phyloP scores from a whole-genome alignment of 805 yeast species.

The Candida oleophila region DNA sequence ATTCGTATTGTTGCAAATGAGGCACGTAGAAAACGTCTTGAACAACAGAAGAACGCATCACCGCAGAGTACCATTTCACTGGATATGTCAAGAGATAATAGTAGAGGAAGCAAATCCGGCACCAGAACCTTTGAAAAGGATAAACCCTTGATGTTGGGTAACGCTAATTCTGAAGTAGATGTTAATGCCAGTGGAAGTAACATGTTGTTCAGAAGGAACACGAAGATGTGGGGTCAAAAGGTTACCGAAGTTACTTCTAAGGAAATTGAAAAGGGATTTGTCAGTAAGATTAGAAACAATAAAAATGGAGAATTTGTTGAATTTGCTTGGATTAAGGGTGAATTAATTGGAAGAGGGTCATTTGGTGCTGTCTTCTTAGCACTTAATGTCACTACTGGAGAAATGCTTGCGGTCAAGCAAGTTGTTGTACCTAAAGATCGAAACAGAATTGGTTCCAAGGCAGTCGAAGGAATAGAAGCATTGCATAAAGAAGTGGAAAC shows the following conservation, averaged over 20 bases:
- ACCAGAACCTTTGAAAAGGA: background rate
- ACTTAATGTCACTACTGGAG: constrained; percentile 93
- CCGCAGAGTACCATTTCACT: constrained; percentile 4
- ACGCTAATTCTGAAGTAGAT: background rate
- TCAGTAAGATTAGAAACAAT: constrained; percentile 62
- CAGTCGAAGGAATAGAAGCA: constrained; percentile 71
- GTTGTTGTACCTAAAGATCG: constrained; percentile 59
- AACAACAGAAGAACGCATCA: constrained; percentile 13
- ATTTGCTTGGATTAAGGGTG: constrained; percentile 98
- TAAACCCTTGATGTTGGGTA: background rate
- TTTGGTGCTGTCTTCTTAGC: constrained; percentile 94
- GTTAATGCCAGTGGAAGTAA: background rate
- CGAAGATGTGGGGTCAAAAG: constrained; percentile 97
- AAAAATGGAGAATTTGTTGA: constrained; percentile 69
- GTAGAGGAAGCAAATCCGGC: background rate
- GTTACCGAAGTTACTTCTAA: constrained; percentile 86
- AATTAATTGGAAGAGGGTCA: constrained; percentile 92
- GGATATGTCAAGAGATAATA: constrained; percentile 3
- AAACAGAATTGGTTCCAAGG: constrained; percentile 41
- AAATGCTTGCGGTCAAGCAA: constrained; percentile 98
- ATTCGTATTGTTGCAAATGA: constrained; percentile 92
- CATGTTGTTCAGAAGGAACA: constrained; percentile 63
- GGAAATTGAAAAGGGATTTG: constrained; percentile 59
- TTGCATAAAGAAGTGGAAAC: constrained; percentile 89
- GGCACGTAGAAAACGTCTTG: constrained; percentile 50